These are phyloP conservation scores for Calvatia gigantea DNA, from an alignment of 768 basidiomycete genomes.

Conservation along the genomic window DNA sequence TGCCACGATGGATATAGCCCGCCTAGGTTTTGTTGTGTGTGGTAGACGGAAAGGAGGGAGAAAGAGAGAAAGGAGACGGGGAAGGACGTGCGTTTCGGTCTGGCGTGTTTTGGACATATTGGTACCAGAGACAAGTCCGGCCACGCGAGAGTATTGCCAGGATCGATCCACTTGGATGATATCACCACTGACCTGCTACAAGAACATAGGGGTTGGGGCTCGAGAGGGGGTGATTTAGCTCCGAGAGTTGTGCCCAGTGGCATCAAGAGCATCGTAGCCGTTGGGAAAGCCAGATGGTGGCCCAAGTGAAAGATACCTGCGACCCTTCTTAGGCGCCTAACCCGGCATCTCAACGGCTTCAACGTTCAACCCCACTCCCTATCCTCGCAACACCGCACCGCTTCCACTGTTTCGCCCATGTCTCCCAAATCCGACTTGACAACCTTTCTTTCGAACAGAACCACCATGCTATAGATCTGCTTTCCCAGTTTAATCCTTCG, in stretches of 20 bases:
- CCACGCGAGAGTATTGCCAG: slow-evolving; percentile 7
- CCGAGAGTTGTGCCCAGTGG: neutral
- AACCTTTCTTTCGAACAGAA: too few species aligned
- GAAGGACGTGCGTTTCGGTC: slow-evolving; percentile 9
- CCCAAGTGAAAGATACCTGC: too few species aligned
- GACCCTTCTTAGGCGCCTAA: too few species aligned
- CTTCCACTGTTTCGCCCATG: too few species aligned
- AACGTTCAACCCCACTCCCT: too few species aligned
- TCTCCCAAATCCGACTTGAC: too few species aligned
- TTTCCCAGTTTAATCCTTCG: too few species aligned
- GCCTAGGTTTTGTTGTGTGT: slow-evolving; percentile 38
- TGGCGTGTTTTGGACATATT: slow-evolving; percentile 13
- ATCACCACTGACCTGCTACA: neutral
- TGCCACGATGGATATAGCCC: slow-evolving; percentile 29
- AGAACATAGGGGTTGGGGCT: neutral
- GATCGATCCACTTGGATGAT: slow-evolving; percentile 2
- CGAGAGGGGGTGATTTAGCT: neutral
- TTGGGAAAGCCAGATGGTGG: too few species aligned
- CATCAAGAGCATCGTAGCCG: neutral
- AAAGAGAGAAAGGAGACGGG: slow-evolving; percentile 11
- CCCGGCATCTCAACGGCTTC: too few species aligned
- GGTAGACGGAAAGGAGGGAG: slow-evolving; percentile 21
- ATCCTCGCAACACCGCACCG: too few species aligned
- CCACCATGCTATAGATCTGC: too few species aligned
- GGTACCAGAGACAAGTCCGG: slow-evolving; percentile 11